Conservation (phyloP, 2,329 filamentous ascomycete genomes). For the Fusarium humuli region DNA sequence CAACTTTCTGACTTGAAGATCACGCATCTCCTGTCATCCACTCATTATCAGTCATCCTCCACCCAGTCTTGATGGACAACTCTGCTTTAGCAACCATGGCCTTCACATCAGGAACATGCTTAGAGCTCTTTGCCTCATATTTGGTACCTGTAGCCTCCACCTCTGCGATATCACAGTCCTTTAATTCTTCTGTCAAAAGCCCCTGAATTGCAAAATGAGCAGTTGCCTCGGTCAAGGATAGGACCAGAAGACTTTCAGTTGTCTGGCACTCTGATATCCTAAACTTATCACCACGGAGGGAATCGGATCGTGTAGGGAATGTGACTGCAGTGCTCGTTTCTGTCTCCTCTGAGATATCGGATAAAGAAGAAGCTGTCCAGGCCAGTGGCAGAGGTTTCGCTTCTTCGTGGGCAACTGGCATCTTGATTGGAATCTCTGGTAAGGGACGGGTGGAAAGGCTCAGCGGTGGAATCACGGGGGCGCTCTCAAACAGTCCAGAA, state of each 20-base stretch:
- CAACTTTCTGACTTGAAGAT: not conserved
- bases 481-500: not conserved
- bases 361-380: conserved; percentile 28
- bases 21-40: conserved; percentile 20
- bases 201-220: not conserved
- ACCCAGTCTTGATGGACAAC: conserved; percentile 18
- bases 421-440: conserved; percentile 36
- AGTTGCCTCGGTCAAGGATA: not conserved
- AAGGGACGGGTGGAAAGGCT: conserved; percentile 29
- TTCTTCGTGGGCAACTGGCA: conserved; percentile 2
- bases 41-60: conserved; percentile 35
- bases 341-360: conserved; percentile 41
- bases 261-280: not conserved
- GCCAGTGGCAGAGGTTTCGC: conserved; percentile 15
- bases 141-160: not conserved
- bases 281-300: not conserved
- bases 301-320: conserved; percentile 17
- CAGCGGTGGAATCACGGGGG: not conserved
- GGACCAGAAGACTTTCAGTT: not conserved
- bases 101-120: not conserved
- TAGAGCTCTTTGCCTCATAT: not conserved
- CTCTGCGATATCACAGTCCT: not conserved
- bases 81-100: conserved; percentile 8
- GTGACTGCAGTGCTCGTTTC: conserved; percentile 20
- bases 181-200: not conserved